phyloP scores from a whole-genome alignment of 257 asterid genomes.

The Striga asiatica region DNA sequence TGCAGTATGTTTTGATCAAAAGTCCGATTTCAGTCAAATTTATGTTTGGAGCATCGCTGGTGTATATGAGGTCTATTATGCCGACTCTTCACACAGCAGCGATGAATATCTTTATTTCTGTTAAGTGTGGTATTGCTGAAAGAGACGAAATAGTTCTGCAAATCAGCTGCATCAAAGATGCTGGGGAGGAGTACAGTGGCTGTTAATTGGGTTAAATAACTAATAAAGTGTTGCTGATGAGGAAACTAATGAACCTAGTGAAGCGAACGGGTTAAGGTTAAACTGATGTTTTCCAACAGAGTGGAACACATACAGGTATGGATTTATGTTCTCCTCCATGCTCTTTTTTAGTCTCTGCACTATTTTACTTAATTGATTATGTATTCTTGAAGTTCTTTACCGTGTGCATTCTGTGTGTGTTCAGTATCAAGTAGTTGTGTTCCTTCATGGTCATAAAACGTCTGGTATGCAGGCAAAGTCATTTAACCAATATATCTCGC shows the following conservation, averaged over 20 bases:
- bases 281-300: conserved; percentile 26
- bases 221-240: conserved; percentile 32
- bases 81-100: conserved; percentile 32
- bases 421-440: background rate
- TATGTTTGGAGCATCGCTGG: conserved; percentile 94
- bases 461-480: too few relatives aligned
- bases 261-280: conserved; percentile 83
- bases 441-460: too few relatives aligned
- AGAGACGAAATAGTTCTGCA: conserved; percentile 56
- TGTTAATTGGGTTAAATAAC: conserved; percentile 18
- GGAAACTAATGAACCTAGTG: conserved; percentile 34
- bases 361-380: background rate
- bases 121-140: conserved; percentile 69
- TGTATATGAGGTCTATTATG: conserved; percentile 65
- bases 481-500: too few relatives aligned
- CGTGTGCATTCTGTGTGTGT: background rate
- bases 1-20: conserved; percentile 59
- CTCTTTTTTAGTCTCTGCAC: background rate
- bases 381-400: background rate
- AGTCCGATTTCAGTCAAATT: conserved; percentile 51
- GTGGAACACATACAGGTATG: conserved; percentile 27
- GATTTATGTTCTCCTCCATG: background rate
- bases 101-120: conserved; percentile 80
- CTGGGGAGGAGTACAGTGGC: conserved; percentile 21
- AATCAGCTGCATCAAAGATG: conserved; percentile 27